Evolutionary conservation across 169 alveolate genomes (phyloP).

Genomic region (Cryptosporidium muris): DNA sequence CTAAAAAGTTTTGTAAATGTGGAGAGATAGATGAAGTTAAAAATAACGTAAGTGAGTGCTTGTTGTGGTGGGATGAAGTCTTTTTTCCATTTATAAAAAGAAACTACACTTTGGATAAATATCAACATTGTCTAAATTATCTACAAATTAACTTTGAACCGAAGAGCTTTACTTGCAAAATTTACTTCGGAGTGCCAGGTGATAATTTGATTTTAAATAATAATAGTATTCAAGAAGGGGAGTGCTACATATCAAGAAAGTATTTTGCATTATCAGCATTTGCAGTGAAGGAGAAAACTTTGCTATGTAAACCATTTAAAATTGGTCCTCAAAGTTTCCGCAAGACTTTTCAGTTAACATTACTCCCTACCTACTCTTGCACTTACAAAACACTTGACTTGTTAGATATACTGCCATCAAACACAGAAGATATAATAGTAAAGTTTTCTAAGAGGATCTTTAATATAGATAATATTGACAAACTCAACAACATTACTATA

Average conservation of each 20-base stretch:
- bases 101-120: neutral
- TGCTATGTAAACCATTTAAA: constrained; percentile 13
- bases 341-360: constrained; percentile 15
- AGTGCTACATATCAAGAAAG: constrained; percentile 35
- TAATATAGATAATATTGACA: constrained; percentile 1
- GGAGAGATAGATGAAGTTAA: constrained; percentile 60
- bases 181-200: neutral
- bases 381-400: constrained; percentile 30
- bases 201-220: neutral
- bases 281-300: neutral
- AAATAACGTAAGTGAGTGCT: constrained; percentile 16
- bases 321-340: neutral
- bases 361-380: neutral
- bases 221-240: constrained; percentile 5
- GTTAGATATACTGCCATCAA: constrained; percentile 57
- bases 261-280: constrained; percentile 24
- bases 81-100: neutral
- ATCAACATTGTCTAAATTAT: neutral
- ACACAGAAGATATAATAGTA: neutral
- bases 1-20: constrained; percentile 38
- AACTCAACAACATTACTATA: constrained; percentile 4
- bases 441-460: constrained; percentile 30
- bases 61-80: constrained; percentile 31
- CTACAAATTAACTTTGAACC: neutral
- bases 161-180: neutral